These are phyloP conservation scores for Eucalyptus paniculata DNA, from an alignment of 345 rosid species.

Conservation along the genomic window DNA sequence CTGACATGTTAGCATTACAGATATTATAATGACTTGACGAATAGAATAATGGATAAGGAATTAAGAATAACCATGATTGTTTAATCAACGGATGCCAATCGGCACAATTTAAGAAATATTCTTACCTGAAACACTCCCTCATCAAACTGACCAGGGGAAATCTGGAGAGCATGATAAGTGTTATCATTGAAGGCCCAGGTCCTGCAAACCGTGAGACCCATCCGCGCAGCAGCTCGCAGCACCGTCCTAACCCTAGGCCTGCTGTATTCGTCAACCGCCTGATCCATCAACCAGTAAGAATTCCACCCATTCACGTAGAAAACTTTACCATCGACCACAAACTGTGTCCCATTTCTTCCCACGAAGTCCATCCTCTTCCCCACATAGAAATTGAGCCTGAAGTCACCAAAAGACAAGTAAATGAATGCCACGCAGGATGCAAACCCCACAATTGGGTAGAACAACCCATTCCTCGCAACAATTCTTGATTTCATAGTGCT, in stretches of 20 bases:
- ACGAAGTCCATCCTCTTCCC: conserved; percentile 45
- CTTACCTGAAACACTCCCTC: conserved; percentile 78
- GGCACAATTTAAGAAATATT: neutral
- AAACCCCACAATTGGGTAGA: conserved; percentile 66
- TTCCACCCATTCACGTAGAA: conserved; percentile 87
- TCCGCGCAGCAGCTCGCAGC: conserved; percentile 69
- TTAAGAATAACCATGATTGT: neutral
- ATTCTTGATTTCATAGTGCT: conserved; percentile 1
- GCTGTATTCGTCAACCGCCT: conserved; percentile 60
- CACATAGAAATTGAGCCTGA: conserved; percentile 17
- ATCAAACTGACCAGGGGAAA: conserved; percentile 83
- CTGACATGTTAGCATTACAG: neutral
- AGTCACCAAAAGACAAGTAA: conserved; percentile 73
- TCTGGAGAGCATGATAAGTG: conserved; percentile 80
- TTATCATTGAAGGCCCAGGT: conserved; percentile 98
- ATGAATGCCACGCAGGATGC: conserved; percentile 67
- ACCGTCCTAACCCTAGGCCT: conserved; percentile 57
- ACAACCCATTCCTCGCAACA: conserved; percentile 48
- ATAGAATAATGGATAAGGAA: neutral
- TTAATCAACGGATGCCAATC: neutral
- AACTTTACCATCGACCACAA: conserved; percentile 50
- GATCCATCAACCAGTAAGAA: conserved; percentile 92
- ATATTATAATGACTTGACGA: neutral
- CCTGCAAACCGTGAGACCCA: conserved; percentile 93
- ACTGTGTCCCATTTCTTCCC: conserved; percentile 61